Percentiles rank a stretch among this genome's conserved stretches.
These are phyloP conservation scores for Cornus suecica DNA, from an alignment of 148 eudicot species.

Conservation along the genomic window DNA sequence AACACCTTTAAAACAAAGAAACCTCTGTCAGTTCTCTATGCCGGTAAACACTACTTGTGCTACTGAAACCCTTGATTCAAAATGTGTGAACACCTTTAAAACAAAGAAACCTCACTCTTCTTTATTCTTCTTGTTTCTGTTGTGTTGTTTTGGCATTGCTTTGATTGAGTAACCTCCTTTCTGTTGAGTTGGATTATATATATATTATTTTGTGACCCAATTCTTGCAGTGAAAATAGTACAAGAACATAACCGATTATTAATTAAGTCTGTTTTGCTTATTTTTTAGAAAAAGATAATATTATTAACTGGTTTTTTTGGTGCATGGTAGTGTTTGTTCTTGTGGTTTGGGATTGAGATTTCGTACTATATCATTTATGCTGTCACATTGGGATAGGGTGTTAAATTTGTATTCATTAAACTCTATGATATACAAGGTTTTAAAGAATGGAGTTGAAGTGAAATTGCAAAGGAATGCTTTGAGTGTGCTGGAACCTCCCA, in stretches of 20 bases:
- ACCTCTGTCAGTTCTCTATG: no score
- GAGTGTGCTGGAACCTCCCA: constrained; percentile 93
- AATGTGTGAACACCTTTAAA: no score
- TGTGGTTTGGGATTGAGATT: background rate
- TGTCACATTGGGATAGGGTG: background rate
- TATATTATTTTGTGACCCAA: background rate
- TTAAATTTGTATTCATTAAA: background rate
- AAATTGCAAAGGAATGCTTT: constrained; percentile 95
- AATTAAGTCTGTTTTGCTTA: background rate
- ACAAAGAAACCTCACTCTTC: no score
- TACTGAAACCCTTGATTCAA: no score
- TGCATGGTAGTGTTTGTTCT: background rate
- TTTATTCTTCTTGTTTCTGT: background rate
- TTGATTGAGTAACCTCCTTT: no score
- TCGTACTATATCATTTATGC: background rate
- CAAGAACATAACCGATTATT: background rate
- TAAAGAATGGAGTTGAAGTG: constrained; percentile 96
- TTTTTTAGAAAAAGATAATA: background rate
- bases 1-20: no score
- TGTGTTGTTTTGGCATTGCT: background rate
- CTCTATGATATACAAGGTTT: constrained; percentile 44
- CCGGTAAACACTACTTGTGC: no score
- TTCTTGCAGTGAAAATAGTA: background rate
- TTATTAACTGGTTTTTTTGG: background rate
- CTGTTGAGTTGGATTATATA: no score